Conservation (phyloP, 2,329 filamentous ascomycete genomes). For the Ophioceras dolichostomum region DNA sequence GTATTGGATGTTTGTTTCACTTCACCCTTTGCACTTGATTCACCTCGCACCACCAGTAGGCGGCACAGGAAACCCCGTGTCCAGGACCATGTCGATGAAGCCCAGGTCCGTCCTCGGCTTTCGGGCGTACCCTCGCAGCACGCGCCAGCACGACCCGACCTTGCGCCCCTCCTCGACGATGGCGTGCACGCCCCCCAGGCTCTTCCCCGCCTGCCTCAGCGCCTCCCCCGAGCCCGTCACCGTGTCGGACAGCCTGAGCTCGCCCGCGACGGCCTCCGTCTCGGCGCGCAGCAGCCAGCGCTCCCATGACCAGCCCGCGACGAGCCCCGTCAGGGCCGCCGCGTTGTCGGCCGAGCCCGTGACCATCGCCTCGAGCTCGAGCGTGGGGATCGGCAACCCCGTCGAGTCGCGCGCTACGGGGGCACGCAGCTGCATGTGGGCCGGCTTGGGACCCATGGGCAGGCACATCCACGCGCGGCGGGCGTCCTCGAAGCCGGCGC, state of each 20-base stretch:
- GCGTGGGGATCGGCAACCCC: constrained; percentile 28
- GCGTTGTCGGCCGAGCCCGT: constrained; percentile 59
- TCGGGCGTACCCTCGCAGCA: constrained; percentile 50
- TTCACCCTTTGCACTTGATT: too few species aligned
- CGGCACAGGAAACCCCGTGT: too few species aligned
- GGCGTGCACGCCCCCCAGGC: constrained; percentile 45
- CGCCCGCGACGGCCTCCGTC: constrained; percentile 65
- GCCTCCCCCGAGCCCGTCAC: constrained; percentile 29
- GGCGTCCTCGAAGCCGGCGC: constrained; percentile 66
- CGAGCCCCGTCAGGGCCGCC: constrained; percentile 65
- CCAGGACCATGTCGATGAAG: constrained; percentile 24
- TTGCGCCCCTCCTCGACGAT: constrained; percentile 52
- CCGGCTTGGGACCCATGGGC: constrained; percentile 54
- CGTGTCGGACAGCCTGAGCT: constrained; percentile 42
- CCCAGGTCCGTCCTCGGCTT: constrained; percentile 37
- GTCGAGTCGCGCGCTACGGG: constrained; percentile 18
- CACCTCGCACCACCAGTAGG: too few species aligned
- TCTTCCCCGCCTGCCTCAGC: constrained; percentile 44
- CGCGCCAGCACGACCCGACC: constrained; percentile 46
- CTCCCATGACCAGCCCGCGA: constrained; percentile 89
- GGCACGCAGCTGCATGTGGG: constrained; percentile 22
- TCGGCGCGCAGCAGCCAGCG: constrained; percentile 86
- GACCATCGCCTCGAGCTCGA: constrained; percentile 49
- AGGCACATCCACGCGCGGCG: constrained; percentile 83
- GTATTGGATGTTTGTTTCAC: too few species aligned